Conservation (phyloP, 345 rosid species). For the Salix dunnii region DNA sequence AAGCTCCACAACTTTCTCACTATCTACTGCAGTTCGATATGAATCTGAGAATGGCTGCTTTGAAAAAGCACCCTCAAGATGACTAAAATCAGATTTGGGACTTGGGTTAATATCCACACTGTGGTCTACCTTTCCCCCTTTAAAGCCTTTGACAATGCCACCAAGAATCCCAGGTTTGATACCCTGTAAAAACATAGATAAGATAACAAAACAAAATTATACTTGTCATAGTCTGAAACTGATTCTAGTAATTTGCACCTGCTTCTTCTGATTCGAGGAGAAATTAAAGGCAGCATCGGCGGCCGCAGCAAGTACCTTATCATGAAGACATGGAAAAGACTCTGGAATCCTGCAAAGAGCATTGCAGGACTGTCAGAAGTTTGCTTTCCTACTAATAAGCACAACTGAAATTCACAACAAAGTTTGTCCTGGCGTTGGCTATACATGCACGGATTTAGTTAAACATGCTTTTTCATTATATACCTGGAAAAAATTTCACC, state of each 20-base stretch:
- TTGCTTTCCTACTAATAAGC: background rate
- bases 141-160: constrained; percentile 33
- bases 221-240: background rate
- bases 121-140: constrained; percentile 9
- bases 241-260: constrained; percentile 16
- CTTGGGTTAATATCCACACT: background rate
- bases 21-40: constrained; percentile 3
- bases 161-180: constrained; percentile 36
- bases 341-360: constrained; percentile 17
- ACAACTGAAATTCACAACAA: background rate
- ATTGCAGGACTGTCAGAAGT: constrained; percentile 7
- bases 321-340: constrained; percentile 26
- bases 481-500: constrained; percentile 62
- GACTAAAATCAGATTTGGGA: constrained; percentile 11
- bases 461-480: background rate
- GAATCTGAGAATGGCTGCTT: constrained; percentile 14
- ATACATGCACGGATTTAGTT: background rate
- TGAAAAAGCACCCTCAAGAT: constrained; percentile 17
- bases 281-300: constrained; percentile 29
- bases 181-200: constrained; percentile 28
- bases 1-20: constrained; percentile 19
- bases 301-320: constrained; percentile 30
- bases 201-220: background rate
- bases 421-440: background rate
- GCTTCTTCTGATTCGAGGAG: constrained; percentile 25